phyloP scores from a whole-genome alignment of 495 filamentous ascomycete species.

The Daldinia childiae region DNA sequence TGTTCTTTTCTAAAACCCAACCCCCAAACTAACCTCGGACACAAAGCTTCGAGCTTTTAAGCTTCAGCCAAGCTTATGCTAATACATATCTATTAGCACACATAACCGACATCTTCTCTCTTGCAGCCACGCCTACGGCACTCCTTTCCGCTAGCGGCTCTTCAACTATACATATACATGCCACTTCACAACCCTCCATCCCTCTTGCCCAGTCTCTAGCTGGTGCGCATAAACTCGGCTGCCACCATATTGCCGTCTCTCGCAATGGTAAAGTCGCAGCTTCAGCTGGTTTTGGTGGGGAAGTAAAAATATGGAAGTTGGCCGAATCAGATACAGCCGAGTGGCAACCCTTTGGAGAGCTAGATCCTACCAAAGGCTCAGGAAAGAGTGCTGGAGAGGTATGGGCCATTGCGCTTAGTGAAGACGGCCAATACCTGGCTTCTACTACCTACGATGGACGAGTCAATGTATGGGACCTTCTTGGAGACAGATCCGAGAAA shows the following conservation, averaged over 20 bases:
- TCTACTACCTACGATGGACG: constrained; percentile 83
- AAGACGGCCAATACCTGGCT: constrained; percentile 82
- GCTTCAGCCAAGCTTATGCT: constrained; percentile 7
- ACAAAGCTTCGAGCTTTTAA: constrained; percentile 1
- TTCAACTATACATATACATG: constrained; percentile 79
- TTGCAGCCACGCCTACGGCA: constrained; percentile 80
- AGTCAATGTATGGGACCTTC: constrained; percentile 87
- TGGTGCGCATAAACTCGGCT: constrained; percentile 82
- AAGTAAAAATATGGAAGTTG: constrained; percentile 79
- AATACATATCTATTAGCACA: constrained; percentile 68
- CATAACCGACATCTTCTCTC: constrained; percentile 85
- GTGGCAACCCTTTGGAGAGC: constrained; percentile 54
- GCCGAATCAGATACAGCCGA: constrained; percentile 57
- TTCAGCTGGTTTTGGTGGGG: constrained; percentile 87
- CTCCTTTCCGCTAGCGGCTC: constrained; percentile 85
- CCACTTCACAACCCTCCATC: constrained; percentile 72
- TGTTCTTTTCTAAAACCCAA: background rate
- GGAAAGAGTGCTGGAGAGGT: constrained; percentile 66
- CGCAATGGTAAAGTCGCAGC: constrained; percentile 74
- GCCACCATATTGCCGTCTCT: constrained; percentile 84
- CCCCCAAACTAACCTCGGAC: background rate
- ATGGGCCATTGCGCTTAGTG: constrained; percentile 88
- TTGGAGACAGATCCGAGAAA: constrained; percentile 57
- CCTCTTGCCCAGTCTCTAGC: constrained; percentile 79
- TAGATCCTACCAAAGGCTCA: constrained; percentile 48